Evolutionary conservation across 2,329 filamentous ascomycete genomes (phyloP).

Genomic region (Alternaria gaisen): DNA sequence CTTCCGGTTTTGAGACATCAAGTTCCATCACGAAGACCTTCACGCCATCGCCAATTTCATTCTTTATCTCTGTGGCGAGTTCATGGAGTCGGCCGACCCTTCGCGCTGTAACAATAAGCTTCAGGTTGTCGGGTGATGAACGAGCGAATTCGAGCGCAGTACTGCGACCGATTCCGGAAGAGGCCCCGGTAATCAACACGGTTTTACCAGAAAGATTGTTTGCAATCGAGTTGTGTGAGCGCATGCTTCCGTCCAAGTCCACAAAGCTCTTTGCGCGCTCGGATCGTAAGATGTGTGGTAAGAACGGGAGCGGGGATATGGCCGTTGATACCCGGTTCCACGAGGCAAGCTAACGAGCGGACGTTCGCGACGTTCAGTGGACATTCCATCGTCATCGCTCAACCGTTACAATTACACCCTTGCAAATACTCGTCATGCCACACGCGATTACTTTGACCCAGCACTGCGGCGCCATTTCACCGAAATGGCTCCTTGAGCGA

Average conservation of each 20-base stretch:
- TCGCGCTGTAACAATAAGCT: conserved; percentile 84
- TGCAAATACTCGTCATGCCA: background rate
- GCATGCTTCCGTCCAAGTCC: conserved; percentile 4
- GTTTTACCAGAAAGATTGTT: conserved; percentile 91
- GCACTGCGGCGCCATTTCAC: background rate
- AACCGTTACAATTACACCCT: background rate
- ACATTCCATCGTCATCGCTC: background rate
- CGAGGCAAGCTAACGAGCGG: background rate
- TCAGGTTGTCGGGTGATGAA: conserved; percentile 79
- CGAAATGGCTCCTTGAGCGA: background rate
- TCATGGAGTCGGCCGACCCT: conserved; percentile 77
- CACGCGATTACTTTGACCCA: background rate
- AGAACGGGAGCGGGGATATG: background rate
- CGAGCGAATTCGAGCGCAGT: conserved; percentile 89
- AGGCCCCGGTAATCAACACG: conserved; percentile 87
- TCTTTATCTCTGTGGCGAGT: conserved; percentile 75
- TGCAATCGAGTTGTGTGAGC: conserved; percentile 65
- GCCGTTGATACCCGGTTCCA: background rate
- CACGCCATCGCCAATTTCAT: conserved; percentile 72
- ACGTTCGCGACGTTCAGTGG: background rate
- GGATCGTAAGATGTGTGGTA: background rate
- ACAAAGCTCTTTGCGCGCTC: background rate
- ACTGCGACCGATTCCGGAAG: conserved; percentile 84
- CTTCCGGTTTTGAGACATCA: conserved; percentile 79
- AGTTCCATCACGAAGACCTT: conserved; percentile 78